These are phyloP conservation scores for Coelastrella sp. DNA, from an alignment of 139 green algal genomes.

Conservation along the genomic window DNA sequence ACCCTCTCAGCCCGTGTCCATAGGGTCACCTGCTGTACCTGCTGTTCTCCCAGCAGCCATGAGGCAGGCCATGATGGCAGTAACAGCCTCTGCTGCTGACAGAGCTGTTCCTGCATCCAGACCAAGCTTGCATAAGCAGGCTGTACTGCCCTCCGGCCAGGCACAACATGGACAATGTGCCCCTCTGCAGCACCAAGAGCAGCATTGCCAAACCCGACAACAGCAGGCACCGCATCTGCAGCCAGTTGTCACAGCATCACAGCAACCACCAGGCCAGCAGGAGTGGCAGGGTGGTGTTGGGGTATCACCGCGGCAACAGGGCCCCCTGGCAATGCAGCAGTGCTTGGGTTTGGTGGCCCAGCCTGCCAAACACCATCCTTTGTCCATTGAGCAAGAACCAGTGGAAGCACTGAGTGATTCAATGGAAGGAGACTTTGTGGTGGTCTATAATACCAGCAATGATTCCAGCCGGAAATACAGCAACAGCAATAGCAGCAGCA, in stretches of 20 bases:
- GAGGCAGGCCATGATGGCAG: slow-evolving; percentile 1
- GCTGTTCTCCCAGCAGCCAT: neutral
- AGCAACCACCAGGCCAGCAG: slow-evolving; percentile 11
- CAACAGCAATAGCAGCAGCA: slow-evolving; percentile 44
- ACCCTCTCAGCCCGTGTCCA: slow-evolving; percentile 8
- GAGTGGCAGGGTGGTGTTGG: slow-evolving; percentile 28
- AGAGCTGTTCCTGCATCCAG: neutral
- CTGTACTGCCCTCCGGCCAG: neutral
- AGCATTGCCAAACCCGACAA: neutral
- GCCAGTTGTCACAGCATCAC: neutral
- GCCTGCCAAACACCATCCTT: slow-evolving; percentile 11
- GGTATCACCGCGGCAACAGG: too few relatives aligned
- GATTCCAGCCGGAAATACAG: neutral
- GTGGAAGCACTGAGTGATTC: slow-evolving; percentile 7
- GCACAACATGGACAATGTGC: too few relatives aligned
- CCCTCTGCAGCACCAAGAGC: slow-evolving; percentile 11
- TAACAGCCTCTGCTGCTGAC: neutral
- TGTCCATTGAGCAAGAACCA: neutral
- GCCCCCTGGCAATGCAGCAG: slow-evolving; percentile 13
- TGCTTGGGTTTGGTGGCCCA: neutral
- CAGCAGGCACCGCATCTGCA: neutral
- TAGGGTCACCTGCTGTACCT: neutral
- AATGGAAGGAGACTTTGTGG: slow-evolving; percentile 42
- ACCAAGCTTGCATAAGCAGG: slow-evolving; percentile 4
- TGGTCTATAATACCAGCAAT: slow-evolving; percentile 20